Conservation (phyloP, 106 monocot genomes). For the Dactylorhiza incarnata region DNA sequence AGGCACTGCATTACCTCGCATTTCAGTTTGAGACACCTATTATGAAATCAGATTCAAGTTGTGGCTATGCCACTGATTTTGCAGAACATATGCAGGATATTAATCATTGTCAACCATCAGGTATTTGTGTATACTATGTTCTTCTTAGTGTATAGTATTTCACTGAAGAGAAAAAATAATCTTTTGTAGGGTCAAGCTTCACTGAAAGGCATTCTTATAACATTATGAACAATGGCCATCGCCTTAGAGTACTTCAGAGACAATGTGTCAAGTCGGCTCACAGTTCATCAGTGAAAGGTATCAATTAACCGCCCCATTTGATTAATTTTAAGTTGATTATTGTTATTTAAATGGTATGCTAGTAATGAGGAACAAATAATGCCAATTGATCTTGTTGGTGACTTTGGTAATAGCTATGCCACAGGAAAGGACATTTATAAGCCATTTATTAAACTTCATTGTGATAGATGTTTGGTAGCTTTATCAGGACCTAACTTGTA, state of each 20-base stretch:
- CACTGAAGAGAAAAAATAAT: neutral
- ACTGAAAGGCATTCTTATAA: conserved; percentile 15
- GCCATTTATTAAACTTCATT: neutral
- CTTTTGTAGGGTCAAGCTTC: conserved; percentile 18
- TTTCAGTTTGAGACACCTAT: conserved; percentile 23
- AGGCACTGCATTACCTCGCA: conserved; percentile 56
- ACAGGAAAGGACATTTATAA: neutral
- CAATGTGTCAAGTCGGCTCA: conserved; percentile 65
- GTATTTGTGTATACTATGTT: conserved; percentile 5
- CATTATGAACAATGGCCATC: conserved; percentile 3
- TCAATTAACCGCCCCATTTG: neutral
- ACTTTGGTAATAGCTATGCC: neutral
- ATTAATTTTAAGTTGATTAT: neutral
- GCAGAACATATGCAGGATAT: conserved; percentile 5
- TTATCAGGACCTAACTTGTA: neutral
- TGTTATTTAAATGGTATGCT: neutral
- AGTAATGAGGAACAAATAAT: neutral
- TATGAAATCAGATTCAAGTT: neutral
- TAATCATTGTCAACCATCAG: conserved; percentile 6
- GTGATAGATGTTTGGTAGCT: neutral
- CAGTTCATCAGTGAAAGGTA: conserved; percentile 94
- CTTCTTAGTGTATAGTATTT: neutral
- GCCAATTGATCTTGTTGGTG: neutral
- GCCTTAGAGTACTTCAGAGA: conserved; percentile 27
- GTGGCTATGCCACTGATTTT: neutral